These are phyloP conservation scores for Bjerkandera adusta DNA, from an alignment of 1,284 basidiomycete genomes.

Conservation along the genomic window DNA sequence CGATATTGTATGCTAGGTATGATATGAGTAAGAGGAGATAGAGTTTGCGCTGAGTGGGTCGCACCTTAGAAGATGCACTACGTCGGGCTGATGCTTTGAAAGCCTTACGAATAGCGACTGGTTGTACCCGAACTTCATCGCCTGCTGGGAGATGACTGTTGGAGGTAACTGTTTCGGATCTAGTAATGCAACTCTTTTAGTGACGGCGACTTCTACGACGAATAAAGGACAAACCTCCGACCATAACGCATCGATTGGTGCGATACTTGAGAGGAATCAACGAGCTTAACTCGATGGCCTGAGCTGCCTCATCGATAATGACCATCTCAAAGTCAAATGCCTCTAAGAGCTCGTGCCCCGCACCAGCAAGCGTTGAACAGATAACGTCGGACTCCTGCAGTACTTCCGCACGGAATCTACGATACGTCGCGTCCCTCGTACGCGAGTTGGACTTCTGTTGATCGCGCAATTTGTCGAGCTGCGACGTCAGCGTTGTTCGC, in stretches of 20 bases:
- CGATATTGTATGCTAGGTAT: constrained; percentile 90
- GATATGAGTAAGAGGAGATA: constrained; percentile 3
- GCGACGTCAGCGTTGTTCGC: constrained; percentile 62
- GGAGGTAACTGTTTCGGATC: constrained; percentile 98
- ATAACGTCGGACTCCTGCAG: constrained; percentile 90
- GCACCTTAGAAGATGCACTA: constrained; percentile 89
- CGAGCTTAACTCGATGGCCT: constrained; percentile 96
- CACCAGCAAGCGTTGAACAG: constrained; percentile 90
- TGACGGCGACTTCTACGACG: neutral
- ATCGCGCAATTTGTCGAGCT: constrained; percentile 79
- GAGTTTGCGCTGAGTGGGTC: constrained; percentile 15
- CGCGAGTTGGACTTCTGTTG: constrained; percentile 74
- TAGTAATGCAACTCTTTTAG: constrained; percentile 30
- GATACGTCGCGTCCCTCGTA: constrained; percentile 74
- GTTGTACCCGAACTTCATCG: constrained; percentile 80
- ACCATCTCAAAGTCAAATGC: constrained; percentile 92
- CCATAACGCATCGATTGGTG: constrained; percentile 86
- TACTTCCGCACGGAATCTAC: constrained; percentile 75
- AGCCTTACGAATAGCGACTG: constrained; percentile 94
- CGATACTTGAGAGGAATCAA: constrained; percentile 94
- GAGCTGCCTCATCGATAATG: constrained; percentile 98
- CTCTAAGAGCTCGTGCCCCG: constrained; percentile 88
- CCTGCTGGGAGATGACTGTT: constrained; percentile 89
- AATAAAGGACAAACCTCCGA: constrained; percentile 67
- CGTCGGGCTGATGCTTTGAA: constrained; percentile 74